Evolutionary conservation across 257 asterid species (phyloP), one percentile per base, ranked within the genome.

Genomic region (Datura wrightii): DNA sequence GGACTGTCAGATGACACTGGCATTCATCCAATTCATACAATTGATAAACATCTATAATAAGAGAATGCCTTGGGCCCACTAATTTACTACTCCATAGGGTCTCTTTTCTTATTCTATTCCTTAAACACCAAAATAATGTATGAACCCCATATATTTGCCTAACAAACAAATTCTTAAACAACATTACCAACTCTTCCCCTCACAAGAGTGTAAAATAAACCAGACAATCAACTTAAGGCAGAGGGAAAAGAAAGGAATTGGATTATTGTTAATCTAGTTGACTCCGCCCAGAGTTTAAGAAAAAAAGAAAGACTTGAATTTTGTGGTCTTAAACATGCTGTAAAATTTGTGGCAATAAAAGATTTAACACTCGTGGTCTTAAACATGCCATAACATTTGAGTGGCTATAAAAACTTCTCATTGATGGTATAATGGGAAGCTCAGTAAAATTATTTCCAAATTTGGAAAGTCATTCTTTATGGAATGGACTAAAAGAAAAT

Each of bases 81-180:
- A 11, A 48, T 11, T 24, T 74, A 13, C 59, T 46, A 48, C 80
- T 74, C 60, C 55, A 24, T 13, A 48, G 48, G 13, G 10, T 34
- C 44, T 13, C 48, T 74, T 74, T 10, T 48, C 11, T 19, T 19
- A 48, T 24, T 74, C 80, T 48, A 24, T 46, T 19, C 80, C 80
- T 46, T 74, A 24, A 74, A 48, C 13, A 48, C 80, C 80, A 74
- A 74, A 74, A 74, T 19, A 10, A 10, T 8, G 5, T 48, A 13
- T 48, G n/a, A 5, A 58, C 58, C 58, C 58, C 39, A 48, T 37
- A 50, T 24, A 44, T 42, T 71, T n/a, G 8, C 58, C 54, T n/a
- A 71, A 44, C 10, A 71, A 71, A 46, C 55, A 71, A 70, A 70
- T 4, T 70, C 53, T 39, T 70, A 41, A 50, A 71, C 80, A 71